Conservation (phyloP, 768 basidiomycete species). For the Lyophyllum atratum region DNA sequence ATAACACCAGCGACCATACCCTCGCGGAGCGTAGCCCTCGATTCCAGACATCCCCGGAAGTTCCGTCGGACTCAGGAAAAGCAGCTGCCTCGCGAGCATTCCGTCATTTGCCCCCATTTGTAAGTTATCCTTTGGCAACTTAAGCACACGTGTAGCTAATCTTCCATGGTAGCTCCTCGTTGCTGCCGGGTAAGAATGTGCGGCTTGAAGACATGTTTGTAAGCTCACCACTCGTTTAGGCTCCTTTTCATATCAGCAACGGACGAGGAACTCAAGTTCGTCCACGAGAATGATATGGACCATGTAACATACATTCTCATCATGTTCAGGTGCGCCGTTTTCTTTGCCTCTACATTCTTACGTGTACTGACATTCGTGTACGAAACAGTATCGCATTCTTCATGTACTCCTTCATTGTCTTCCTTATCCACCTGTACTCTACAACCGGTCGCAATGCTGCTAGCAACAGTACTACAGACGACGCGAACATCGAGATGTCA, state of each 20-base stretch:
- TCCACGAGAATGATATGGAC: slow-evolving; percentile 77
- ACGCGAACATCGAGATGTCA: slow-evolving; percentile 16
- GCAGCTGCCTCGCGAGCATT: slow-evolving; percentile 58
- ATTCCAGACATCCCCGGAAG: slow-evolving; percentile 7
- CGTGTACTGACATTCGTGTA: background rate
- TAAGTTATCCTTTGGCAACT: slow-evolving; percentile 43
- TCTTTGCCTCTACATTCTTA: background rate
- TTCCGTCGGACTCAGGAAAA: slow-evolving; percentile 25
- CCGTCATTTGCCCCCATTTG: slow-evolving; percentile 87
- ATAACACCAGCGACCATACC: slow-evolving; percentile 67
- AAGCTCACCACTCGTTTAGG: slow-evolving; percentile 32
- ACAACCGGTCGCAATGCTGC: slow-evolving; percentile 61
- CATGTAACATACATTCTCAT: slow-evolving; percentile 89
- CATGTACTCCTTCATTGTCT: slow-evolving; percentile 71
- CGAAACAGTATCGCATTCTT: slow-evolving; percentile 67
- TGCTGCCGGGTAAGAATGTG: slow-evolving; percentile 58
- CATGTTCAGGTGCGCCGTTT: slow-evolving; percentile 66
- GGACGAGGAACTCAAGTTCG: slow-evolving; percentile 81
- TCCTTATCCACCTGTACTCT: slow-evolving; percentile 69
- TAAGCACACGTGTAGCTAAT: slow-evolving; percentile 3
- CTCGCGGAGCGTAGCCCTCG: slow-evolving; percentile 42
- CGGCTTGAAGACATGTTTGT: background rate
- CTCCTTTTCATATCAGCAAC: slow-evolving; percentile 92
- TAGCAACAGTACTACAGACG: background rate
- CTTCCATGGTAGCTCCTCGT: slow-evolving; percentile 57